These are phyloP conservation scores for Carpinus viminea DNA, from an alignment of 306 rosid species.

Conservation along the genomic window DNA sequence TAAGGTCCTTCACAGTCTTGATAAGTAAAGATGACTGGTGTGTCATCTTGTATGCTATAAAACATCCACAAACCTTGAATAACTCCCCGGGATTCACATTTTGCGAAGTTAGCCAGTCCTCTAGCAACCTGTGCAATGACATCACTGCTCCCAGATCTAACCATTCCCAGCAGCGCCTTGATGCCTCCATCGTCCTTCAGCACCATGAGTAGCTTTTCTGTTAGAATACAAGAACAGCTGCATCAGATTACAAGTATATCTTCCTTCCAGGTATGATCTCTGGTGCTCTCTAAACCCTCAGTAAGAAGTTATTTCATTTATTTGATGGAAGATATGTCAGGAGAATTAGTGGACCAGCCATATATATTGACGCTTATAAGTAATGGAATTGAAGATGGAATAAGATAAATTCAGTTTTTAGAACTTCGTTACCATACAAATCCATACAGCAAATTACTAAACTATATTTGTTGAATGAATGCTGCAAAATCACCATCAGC, in stretches of 20 bases:
- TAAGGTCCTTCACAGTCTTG: background rate
- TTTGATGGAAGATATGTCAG: background rate
- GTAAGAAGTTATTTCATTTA: background rate
- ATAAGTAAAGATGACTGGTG: background rate
- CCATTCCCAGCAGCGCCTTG: slow-evolving; percentile 61
- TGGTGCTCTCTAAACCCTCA: background rate
- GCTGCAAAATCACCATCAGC: background rate
- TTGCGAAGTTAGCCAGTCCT: slow-evolving; percentile 71
- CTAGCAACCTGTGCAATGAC: slow-evolving; percentile 70
- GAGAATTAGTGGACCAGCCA: background rate
- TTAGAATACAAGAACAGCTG: slow-evolving; percentile 6
- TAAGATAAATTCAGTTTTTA: background rate
- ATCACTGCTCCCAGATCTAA: slow-evolving; percentile 46
- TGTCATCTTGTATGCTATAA: background rate
- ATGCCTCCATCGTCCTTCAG: slow-evolving; percentile 67
- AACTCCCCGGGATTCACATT: slow-evolving; percentile 64
- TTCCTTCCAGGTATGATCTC: background rate
- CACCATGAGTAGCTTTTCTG: slow-evolving; percentile 58
- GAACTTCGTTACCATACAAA: background rate
- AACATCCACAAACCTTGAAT: slow-evolving; percentile 46
- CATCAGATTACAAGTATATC: slow-evolving; percentile 6
- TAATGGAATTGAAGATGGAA: background rate
- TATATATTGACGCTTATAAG: background rate
- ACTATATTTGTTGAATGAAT: background rate
- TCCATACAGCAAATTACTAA: background rate